Evolutionary conservation across 331 rosid genomes (phyloP).

Genomic region (Stylosanthes scabra): DNA sequence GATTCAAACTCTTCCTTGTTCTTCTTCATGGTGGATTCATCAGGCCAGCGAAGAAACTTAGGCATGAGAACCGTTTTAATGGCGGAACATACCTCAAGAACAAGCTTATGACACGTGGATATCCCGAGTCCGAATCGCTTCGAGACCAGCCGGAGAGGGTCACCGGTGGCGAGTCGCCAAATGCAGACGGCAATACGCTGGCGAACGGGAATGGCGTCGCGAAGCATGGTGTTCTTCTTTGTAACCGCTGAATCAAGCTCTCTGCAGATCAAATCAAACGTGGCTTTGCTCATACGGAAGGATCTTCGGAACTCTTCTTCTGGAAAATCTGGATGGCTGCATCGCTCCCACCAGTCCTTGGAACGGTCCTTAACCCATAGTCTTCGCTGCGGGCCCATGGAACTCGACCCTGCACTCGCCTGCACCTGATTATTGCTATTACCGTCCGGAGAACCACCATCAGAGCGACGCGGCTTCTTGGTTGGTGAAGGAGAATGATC

Average conservation of each 20-base stretch:
- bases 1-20: slow-evolving; percentile 50
- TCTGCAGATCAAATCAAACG: slow-evolving; percentile 63
- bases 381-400: slow-evolving; percentile 50
- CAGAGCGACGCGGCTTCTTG: slow-evolving; percentile 44
- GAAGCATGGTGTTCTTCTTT: slow-evolving; percentile 78
- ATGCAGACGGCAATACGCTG: slow-evolving; percentile 84
- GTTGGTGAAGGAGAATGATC: slow-evolving; percentile 24
- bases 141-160: slow-evolving; percentile 67
- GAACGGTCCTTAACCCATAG: slow-evolving; percentile 82
- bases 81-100: slow-evolving; percentile 73
- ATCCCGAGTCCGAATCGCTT: slow-evolving; percentile 75
- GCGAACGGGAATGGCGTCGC: slow-evolving; percentile 81
- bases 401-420: not conserved
- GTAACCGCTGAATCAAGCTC: slow-evolving; percentile 62
- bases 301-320: slow-evolving; percentile 63
- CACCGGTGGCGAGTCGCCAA: slow-evolving; percentile 81
- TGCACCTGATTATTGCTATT: not conserved
- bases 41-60: slow-evolving; percentile 65
- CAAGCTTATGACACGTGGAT: slow-evolving; percentile 84
- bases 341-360: slow-evolving; percentile 75
- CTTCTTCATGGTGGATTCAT: slow-evolving; percentile 25
- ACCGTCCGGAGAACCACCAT: not conserved
- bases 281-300: slow-evolving; percentile 75
- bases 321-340: slow-evolving; percentile 57
- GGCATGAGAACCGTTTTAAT: slow-evolving; percentile 71